Percentiles rank a stretch among this genome's conserved stretches.
Conservation (phyloP, 2,329 filamentous ascomycete species). For the Paecilomyces sp. region DNA sequence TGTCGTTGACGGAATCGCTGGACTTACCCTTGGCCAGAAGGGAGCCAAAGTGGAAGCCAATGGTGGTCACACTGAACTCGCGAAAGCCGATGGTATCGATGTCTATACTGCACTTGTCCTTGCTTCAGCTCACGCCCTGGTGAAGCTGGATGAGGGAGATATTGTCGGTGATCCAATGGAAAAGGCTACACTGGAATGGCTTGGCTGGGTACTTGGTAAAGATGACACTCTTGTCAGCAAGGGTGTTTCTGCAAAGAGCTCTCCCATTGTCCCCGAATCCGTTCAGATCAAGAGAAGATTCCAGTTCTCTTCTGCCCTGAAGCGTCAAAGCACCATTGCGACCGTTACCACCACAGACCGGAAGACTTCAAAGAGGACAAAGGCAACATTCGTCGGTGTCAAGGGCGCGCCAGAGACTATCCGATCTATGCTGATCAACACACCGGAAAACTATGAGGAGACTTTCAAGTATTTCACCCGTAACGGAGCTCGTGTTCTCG, state of each 20-base stretch:
- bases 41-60: conserved; percentile 65
- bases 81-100: conserved; percentile 60
- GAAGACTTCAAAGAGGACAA: conserved; percentile 66
- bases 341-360: conserved; percentile 67
- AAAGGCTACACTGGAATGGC: conserved; percentile 81
- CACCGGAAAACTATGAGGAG: conserved; percentile 87
- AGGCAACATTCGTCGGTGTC: conserved; percentile 85
- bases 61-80: conserved; percentile 75
- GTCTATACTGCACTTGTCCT: conserved; percentile 87
- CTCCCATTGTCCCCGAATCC: conserved; percentile 51
- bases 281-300: conserved; percentile 96
- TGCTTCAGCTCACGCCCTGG: conserved; percentile 88
- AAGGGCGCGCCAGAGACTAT: conserved; percentile 98
- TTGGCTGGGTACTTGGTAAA: conserved; percentile 87
- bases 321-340: conserved; percentile 91
- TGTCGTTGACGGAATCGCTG: conserved; percentile 93
- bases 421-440: conserved; percentile 77
- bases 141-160: conserved; percentile 93
- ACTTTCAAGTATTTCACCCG: conserved; percentile 98
- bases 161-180: conserved; percentile 99
- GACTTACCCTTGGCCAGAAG: conserved; percentile 64
- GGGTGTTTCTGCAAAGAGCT: conserved; percentile 29
- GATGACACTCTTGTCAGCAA: conserved; percentile 78
- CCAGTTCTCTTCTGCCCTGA: conserved; percentile 94
- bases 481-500: conserved; percentile 88